Conservation (phyloP, 2,329 filamentous ascomycete species). For the Emmonsiellopsis sp. region DNA sequence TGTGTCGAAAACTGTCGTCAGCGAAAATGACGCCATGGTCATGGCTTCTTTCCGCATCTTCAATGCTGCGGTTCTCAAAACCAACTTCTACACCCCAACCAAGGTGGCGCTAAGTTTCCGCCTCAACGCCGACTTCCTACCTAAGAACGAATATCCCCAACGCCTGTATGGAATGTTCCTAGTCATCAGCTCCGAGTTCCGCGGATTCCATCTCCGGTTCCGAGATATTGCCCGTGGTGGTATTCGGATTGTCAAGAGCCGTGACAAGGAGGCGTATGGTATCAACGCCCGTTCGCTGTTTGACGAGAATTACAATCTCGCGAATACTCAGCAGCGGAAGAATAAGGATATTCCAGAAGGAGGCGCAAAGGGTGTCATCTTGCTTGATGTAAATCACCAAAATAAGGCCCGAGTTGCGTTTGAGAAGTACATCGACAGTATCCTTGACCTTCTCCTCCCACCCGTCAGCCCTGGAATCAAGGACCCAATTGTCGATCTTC, state of each 20-base stretch:
- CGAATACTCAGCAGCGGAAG: conserved; percentile 97
- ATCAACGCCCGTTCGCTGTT: conserved; percentile 96
- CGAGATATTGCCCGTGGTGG: conserved; percentile 92
- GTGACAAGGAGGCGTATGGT: conserved; percentile 87
- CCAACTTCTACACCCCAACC: conserved; percentile 94
- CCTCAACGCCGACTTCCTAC: conserved; percentile 70
- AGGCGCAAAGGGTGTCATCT: conserved; percentile 93
- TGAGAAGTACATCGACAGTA: conserved; percentile 99
- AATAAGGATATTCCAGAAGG: conserved; percentile 99
- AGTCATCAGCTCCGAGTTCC: conserved; percentile 91
- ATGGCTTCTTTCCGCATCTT: conserved; percentile 95
- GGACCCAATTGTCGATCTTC: conserved; percentile 91
- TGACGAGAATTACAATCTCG: conserved; percentile 97
- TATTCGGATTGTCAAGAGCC: conserved; percentile 96
- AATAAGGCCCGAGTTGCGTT: conserved; percentile 88
- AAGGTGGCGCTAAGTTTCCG: conserved; percentile 98
- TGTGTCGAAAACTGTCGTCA: conserved; percentile 70
- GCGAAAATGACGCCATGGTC: conserved; percentile 96
- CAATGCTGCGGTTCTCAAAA: conserved; percentile 89
- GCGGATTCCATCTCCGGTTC: conserved; percentile 96
- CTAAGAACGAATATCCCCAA: conserved; percentile 84
- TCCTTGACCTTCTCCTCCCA: conserved; percentile 84
- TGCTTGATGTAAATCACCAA: conserved; percentile 88
- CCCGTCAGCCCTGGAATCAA: conserved; percentile 94
- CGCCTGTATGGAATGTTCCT: conserved; percentile 97